These are phyloP conservation scores for Ilyonectria robusta DNA, from an alignment of 2,329 filamentous ascomycete species.

Conservation along the genomic window DNA sequence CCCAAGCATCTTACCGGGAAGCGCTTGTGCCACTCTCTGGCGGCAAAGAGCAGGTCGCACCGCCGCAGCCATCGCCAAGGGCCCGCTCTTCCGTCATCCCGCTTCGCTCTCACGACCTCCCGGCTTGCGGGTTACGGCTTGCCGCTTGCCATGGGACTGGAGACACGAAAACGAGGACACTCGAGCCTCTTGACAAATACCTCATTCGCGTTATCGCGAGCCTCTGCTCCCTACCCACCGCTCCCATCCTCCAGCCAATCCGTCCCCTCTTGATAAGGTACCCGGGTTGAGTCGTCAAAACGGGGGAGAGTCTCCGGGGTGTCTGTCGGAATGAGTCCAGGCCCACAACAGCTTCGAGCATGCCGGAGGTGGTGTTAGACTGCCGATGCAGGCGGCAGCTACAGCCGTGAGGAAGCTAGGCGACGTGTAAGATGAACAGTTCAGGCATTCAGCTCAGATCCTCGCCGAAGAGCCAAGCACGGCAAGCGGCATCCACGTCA, in stretches of 20 bases:
- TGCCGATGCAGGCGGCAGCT: constrained; percentile 38
- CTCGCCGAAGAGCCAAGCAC: constrained; percentile 14
- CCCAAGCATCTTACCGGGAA: constrained; percentile 26
- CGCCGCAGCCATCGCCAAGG: constrained; percentile 29
- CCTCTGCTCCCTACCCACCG: constrained; percentile 44
- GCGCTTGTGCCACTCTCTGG: constrained; percentile 30
- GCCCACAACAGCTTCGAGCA: constrained; percentile 36
- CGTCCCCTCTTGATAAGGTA: constrained; percentile 31
- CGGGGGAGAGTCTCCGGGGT: constrained; percentile 7
- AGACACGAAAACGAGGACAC: constrained; percentile 46
- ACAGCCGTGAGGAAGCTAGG: constrained; percentile 27
- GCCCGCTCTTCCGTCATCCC: constrained; percentile 36
- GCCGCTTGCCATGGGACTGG: constrained; percentile 33
- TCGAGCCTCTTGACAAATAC: constrained; percentile 49
- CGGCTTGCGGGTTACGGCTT: constrained; percentile 6
- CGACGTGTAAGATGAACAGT: constrained; percentile 21
- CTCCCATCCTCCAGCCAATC: constrained; percentile 29
- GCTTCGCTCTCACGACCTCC: constrained; percentile 20
- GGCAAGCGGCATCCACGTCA: constrained; percentile 4
- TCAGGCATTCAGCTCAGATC: constrained; percentile 16
- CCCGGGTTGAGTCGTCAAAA: constrained; percentile 27
- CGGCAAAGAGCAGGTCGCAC: constrained; percentile 19
- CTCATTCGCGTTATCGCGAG: constrained; percentile 48
- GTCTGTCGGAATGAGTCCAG: constrained; percentile 25
- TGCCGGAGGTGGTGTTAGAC: constrained; percentile 32